Base-by-base conservation (phyloP, 2,329 filamentous ascomycete species). In the Nemania sp. region DNA sequence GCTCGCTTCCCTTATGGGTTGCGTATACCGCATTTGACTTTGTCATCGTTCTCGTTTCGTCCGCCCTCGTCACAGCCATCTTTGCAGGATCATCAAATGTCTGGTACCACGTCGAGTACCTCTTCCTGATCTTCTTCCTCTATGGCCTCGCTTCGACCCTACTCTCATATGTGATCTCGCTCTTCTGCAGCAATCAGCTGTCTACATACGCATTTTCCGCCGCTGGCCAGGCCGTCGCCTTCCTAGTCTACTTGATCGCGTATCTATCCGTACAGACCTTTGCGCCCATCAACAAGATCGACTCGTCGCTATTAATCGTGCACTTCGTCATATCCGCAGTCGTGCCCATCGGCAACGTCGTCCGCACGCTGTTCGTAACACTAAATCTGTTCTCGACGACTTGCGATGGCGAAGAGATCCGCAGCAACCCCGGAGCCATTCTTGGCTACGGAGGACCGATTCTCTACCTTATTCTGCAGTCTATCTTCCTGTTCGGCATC, bases 1-100 rank as follows among this genome's bases (percentile, higher is more conserved):
- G 89, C 11, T 86, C 89, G 0, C 76, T 89, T 7, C 90, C 91
- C 0, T 76, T 97, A 1, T 97, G 93, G 92, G 72, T 90, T 5
- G 90, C 92, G 1, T 95, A 97, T 66, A 77, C 88, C 1, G 66
- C 78, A 0, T 96, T 96, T 66, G 92, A 97, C 72, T 91, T 92
- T 60, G 68, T 82, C 37, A 84, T 95, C 51, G 86, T 91, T 1
- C 67, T 95, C 12, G 64, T 83, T 3, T 81, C 85, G 22, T 85
- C 86, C 17, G 84, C 84, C 6, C 64, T 94, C 8, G 79, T 83
- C 7, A 83, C 86, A 19, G 82, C 83, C 22, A 82, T 96, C 19
- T 91, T 91, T 70, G 82, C 80, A 1, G 82, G 79, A 1, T 72
- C 81, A 20, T 86, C 85, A 0, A 68, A 77, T 50, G 79, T 86